Conservation (phyloP, 169 alveolate genomes). For the Plasmodium gallinaceum region DNA sequence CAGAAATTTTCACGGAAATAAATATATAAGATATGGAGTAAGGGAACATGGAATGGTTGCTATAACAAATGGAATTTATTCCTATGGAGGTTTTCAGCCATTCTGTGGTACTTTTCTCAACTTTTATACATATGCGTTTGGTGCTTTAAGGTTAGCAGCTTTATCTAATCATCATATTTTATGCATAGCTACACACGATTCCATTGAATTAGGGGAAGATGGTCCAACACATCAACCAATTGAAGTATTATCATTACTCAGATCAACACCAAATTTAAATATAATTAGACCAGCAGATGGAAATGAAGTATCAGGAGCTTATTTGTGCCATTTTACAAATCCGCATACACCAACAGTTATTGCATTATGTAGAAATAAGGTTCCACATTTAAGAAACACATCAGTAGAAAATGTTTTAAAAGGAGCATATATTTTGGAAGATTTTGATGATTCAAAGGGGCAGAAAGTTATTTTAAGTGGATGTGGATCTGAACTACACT, state of each 20-base stretch:
- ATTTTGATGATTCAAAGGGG: slow-evolving; percentile 54
- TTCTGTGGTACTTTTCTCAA: slow-evolving; percentile 86
- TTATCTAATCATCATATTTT: slow-evolving; percentile 81
- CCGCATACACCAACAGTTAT: slow-evolving; percentile 62
- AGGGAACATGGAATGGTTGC: slow-evolving; percentile 90
- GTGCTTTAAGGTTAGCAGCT: slow-evolving; percentile 85
- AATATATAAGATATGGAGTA: slow-evolving; percentile 82
- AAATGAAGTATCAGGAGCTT: slow-evolving; percentile 83
- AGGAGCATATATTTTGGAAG: slow-evolving; percentile 86
- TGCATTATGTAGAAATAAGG: slow-evolving; percentile 77
- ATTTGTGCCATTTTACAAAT: slow-evolving; percentile 53
- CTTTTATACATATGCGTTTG: slow-evolving; percentile 86
- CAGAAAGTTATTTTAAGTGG: slow-evolving; percentile 81
- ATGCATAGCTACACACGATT: slow-evolving; percentile 88
- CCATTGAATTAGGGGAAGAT: slow-evolving; percentile 88
- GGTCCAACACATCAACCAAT: slow-evolving; percentile 91
- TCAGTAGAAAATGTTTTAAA: slow-evolving; percentile 78
- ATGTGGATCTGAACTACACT: slow-evolving; percentile 84
- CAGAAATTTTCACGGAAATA: slow-evolving; percentile 45
- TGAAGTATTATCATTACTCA: slow-evolving; percentile 83
- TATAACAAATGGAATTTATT: slow-evolving; percentile 83
- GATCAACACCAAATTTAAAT: slow-evolving; percentile 80
- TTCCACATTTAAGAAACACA: slow-evolving; percentile 80
- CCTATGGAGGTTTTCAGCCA: slow-evolving; percentile 85
- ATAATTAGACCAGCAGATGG: slow-evolving; percentile 88